Evolutionary conservation across 768 basidiomycete species (phyloP), one percentile per base, ranked within the genome.

Genomic region (Solioccasus polychromus): DNA sequence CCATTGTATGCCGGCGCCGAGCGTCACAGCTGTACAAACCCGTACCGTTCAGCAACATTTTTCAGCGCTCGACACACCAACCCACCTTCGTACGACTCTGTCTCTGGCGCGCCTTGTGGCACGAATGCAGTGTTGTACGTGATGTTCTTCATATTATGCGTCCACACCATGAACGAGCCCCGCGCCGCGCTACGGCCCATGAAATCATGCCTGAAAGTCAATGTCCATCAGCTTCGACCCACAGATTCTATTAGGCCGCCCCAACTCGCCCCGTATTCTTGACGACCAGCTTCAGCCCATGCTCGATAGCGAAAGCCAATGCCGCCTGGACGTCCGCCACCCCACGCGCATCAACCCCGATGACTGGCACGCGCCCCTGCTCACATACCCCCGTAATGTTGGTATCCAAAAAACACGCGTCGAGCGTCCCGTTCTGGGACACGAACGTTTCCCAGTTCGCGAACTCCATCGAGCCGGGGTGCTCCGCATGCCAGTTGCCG

Each of bases 1-100:
- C 73, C 74, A 77, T 46, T 75, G 72, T 3, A 76, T 72, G 1
- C 75, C 77, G 38, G 73, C 68, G 8, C 63, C 71, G 9, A 69
- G 39, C 5, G 60, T 63, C 12, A 63, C 32, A 22, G 55, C 69
- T 60, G 18, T 55, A 64, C 67, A 26, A 23, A 40, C 9, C n/a
- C n/a, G n/a, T n/a, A n/a, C n/a, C n/a, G n/a, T n/a, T n/a, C n/a
- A 28, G 11, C 20, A 30, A 10, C 30, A 11, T 53, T 10, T n/a
- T n/a, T n/a, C 30, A 31, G 30, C 30, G 8, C 5, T 9, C 30
- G 30, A 31, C 4, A 11, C 30, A 31, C 15, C 30, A 11, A 31
- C 30, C 30, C 7, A 31, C 30, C 11, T 15, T 31, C 30, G 11
- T 5, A 31, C 5, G 47, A 50, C 35, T 51, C 46, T 7, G 42